Percentiles rank a stretch among this genome's conserved stretches.
Evolutionary conservation across 129 eudicot species (phyloP).

Genomic region (Flaveria brownii): DNA sequence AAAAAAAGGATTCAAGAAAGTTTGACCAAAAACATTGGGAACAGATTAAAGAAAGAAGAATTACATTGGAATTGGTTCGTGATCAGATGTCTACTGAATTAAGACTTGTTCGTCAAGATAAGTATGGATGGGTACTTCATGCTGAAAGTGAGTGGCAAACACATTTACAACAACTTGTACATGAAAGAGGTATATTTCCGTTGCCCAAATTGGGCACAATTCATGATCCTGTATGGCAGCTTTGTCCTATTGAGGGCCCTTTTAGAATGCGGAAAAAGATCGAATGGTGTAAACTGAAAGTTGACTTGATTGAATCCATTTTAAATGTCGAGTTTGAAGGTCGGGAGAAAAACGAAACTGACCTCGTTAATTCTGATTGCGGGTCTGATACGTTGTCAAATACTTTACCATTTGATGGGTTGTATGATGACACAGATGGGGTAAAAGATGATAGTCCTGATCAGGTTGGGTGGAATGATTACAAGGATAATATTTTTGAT

Average conservation of each 20-base stretch:
- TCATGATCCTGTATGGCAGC: slow-evolving; percentile 79
- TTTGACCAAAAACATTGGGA: slow-evolving; percentile 84
- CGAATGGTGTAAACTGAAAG: slow-evolving; percentile 69
- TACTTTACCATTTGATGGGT: slow-evolving; percentile 51
- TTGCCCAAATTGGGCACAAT: slow-evolving; percentile 41
- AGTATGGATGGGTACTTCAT: slow-evolving; percentile 99
- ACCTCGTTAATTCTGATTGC: slow-evolving; percentile 44
- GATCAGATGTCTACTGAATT: slow-evolving; percentile 85
- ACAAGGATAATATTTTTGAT: slow-evolving; percentile 64
- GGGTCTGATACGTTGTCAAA: slow-evolving; percentile 58
- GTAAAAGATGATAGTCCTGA: slow-evolving; percentile 57
- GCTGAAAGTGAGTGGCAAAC: slow-evolving; percentile 99
- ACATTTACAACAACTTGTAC: slow-evolving; percentile 90
- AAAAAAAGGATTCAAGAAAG: slow-evolving; percentile 64
- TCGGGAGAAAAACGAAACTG: slow-evolving; percentile 60
- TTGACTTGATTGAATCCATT: slow-evolving; percentile 64
- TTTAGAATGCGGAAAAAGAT: slow-evolving; percentile 96
- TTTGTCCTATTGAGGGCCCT: slow-evolving; percentile 99
- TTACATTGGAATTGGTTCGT: slow-evolving; percentile 76
- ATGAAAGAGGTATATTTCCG: slow-evolving; percentile 96
- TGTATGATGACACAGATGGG: slow-evolving; percentile 62
- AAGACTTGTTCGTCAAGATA: slow-evolving; percentile 94
- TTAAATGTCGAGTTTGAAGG: slow-evolving; percentile 61
- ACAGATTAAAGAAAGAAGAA: slow-evolving; percentile 81
- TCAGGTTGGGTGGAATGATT: slow-evolving; percentile 71